Evolutionary conservation across 2,329 filamentous ascomycete genomes (phyloP).

Genomic region (Clarireedia hainanense): DNA sequence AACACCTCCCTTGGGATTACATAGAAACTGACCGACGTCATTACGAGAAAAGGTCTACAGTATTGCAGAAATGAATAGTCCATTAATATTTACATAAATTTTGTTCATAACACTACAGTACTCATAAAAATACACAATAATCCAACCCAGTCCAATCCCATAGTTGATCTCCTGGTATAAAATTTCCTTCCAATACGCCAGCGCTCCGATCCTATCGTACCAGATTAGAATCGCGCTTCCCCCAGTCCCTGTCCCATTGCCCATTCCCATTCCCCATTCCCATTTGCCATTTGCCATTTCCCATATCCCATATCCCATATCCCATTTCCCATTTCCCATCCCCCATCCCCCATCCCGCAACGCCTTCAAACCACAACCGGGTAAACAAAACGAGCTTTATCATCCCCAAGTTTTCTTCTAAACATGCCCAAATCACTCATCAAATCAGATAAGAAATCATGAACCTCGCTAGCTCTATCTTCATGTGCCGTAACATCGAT

Average conservation of each 20-base stretch:
- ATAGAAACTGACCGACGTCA: no score
- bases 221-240: background rate
- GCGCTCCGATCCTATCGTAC: no score
- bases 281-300: background rate
- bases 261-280: background rate
- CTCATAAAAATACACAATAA: background rate
- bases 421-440: slow-evolving; percentile 74
- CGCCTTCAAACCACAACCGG: background rate
- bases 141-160: background rate
- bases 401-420: slow-evolving; percentile 78
- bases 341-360: background rate
- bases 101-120: background rate
- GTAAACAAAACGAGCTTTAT: slow-evolving; percentile 56
- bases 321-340: background rate
- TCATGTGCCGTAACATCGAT: slow-evolving; percentile 43
- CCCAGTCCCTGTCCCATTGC: background rate
- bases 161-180: background rate
- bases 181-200: no score
- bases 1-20: no score
- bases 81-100: background rate
- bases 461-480: slow-evolving; percentile 55
- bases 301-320: background rate
- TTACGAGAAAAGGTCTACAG: no score
- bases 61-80: background rate
- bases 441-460: slow-evolving; percentile 78